Conservation (phyloP, 2,329 filamentous ascomycete genomes). For the Cercospora sesami region DNA sequence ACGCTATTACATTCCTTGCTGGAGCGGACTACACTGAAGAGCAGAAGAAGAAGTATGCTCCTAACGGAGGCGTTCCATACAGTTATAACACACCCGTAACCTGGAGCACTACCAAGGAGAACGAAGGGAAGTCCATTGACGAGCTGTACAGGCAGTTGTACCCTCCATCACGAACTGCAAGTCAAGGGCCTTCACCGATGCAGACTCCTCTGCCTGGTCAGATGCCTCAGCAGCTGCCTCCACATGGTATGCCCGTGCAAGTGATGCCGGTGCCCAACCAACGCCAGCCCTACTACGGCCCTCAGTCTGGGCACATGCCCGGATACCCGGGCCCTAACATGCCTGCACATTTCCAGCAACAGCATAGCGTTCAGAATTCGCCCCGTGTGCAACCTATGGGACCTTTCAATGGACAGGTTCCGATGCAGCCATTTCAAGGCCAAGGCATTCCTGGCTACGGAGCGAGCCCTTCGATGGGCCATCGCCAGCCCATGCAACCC, state of each 20-base stretch:
- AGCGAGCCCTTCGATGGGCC: conserved; percentile 65
- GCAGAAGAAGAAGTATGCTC: conserved; percentile 62
- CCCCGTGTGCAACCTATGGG: conserved; percentile 68
- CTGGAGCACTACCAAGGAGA: conserved; percentile 72
- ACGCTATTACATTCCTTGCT: conserved; percentile 66
- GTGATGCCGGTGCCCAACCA: conserved; percentile 67
- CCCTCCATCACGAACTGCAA: conserved; percentile 62
- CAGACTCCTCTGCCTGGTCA: conserved; percentile 63
- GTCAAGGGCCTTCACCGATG: conserved; percentile 60
- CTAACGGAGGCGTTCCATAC: conserved; percentile 79
- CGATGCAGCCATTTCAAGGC: conserved; percentile 60
- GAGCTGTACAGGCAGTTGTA: conserved; percentile 81
- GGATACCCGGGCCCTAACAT: conserved; percentile 12
- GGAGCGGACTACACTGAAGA: conserved; percentile 55
- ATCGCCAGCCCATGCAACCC: conserved; percentile 31
- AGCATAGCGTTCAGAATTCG: conserved; percentile 77
- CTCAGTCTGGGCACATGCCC: conserved; percentile 69
- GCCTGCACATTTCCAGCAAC: conserved; percentile 12
- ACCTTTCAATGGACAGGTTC: conserved; percentile 54
- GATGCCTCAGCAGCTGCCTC: conserved; percentile 75
- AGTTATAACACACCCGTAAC: conserved; percentile 82
- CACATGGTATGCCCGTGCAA: conserved; percentile 69
- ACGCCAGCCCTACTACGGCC: conserved; percentile 76
- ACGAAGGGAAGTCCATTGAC: conserved; percentile 74
- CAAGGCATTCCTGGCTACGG: conserved; percentile 70